Evolutionary conservation across 805 yeast species (phyloP), one percentile per base, ranked within the genome.

Genomic region (Teunomyces panamensis): DNA sequence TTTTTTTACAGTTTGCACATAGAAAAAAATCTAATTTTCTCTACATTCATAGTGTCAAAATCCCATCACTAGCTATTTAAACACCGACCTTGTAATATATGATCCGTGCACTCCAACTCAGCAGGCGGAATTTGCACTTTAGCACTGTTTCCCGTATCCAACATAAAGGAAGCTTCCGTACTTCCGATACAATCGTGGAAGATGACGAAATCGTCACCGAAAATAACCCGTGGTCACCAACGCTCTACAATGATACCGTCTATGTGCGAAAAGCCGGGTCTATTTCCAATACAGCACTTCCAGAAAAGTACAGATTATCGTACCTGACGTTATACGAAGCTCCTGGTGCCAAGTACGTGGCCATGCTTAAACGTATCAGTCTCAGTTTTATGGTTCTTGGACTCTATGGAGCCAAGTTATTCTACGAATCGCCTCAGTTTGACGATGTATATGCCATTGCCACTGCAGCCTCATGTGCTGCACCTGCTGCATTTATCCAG

Each of bases 251-350:
- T 45, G 81, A 79, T 53, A 68, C 69, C 27, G 77, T 63, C 16
- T 53, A 70, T 57, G 59, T 79, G 11, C 65, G 74, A 39, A 67
- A 68, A 26, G 78, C 80, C 1, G 69, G 74, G 3, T 54, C 70
- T 0, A 48, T 74, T 10, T 63, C 69, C 28, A 58, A 73, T 11
- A 74, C 73, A 10, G 73, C 74, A n/a, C 59, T 86, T 20, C 83
- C 83, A 5, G 59, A 69, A 4, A 73, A 81, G 24, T 77, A 60
- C 49, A 65, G 89, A 45, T 65, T 83, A 5, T 81, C 87, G 2
- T 77, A 81, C 56, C 73, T 72, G 50, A 85, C 91, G 3, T 55
- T 87, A 24, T 87, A 87, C 56, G 78, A 73, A 43, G 81, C 86
- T 0, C 89, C 90, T 0, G 73, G 83, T 2, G 71, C 80, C 6